These are phyloP conservation scores for Hirsutella thompsonii DNA, from an alignment of 2,329 filamentous ascomycete species.

Conservation along the genomic window DNA sequence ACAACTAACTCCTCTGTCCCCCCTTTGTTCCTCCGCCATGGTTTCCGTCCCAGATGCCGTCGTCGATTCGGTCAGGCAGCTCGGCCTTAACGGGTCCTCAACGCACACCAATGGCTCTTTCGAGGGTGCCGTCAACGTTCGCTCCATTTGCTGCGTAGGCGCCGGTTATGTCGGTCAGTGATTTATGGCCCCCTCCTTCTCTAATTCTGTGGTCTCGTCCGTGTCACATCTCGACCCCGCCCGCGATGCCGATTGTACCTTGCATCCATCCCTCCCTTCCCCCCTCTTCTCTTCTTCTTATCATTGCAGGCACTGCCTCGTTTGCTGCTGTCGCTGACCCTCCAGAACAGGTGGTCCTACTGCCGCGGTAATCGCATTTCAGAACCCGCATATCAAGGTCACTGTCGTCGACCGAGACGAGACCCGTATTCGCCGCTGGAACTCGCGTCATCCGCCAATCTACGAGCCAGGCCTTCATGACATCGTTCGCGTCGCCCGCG, in stretches of 20 bases:
- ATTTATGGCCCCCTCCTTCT: not conserved
- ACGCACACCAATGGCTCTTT: slow-evolving; percentile 16
- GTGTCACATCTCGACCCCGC: not conserved
- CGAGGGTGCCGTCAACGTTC: slow-evolving; percentile 22
- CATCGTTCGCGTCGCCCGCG: slow-evolving; percentile 52
- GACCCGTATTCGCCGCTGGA: slow-evolving; percentile 57
- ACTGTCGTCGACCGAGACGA: slow-evolving; percentile 63
- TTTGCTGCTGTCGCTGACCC: not conserved
- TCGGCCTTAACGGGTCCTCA: slow-evolving; percentile 19
- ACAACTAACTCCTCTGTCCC: too few relatives aligned
- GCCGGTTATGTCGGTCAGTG: slow-evolving; percentile 63
- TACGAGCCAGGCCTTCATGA: slow-evolving; percentile 61
- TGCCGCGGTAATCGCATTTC: slow-evolving; percentile 58
- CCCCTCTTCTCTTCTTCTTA: not conserved
- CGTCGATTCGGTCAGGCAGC: slow-evolving; percentile 16
- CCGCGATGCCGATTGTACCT: not conserved
- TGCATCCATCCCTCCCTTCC: not conserved
- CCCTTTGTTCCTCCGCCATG: slow-evolving; percentile 9
- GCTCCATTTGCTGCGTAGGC: slow-evolving; percentile 60
- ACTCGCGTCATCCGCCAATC: slow-evolving; percentile 60
- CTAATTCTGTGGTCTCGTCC: too few relatives aligned
- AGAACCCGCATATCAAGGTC: slow-evolving; percentile 58
- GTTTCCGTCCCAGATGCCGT: slow-evolving; percentile 10
- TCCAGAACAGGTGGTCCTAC: slow-evolving; percentile 51
- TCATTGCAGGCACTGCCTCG: not conserved